These are phyloP conservation scores for Spergularia marina DNA, from an alignment of 148 eudicot species.

Conservation along the genomic window DNA sequence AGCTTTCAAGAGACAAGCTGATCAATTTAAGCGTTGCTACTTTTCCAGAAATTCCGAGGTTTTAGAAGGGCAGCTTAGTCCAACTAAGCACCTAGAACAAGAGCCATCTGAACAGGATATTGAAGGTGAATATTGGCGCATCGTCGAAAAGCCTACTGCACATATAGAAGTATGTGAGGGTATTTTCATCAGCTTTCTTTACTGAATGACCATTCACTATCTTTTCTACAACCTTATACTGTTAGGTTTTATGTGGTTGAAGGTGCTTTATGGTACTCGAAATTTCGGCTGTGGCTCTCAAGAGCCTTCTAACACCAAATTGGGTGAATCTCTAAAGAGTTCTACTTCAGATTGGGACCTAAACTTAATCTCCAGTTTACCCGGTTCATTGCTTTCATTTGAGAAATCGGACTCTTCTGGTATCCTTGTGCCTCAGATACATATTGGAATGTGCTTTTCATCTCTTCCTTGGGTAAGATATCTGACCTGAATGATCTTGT, in stretches of 20 bases:
- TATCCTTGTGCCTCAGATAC: constrained; percentile 47
- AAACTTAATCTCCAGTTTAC: constrained; percentile 47
- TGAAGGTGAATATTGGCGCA: constrained; percentile 85
- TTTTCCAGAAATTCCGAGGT: constrained; percentile 36
- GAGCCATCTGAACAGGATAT: constrained; percentile 46
- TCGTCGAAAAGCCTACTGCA: constrained; percentile 61
- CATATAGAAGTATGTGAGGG: constrained; percentile 61
- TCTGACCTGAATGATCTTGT: constrained; percentile 8
- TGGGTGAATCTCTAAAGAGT: constrained; percentile 32
- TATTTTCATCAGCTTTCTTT: constrained; percentile 1
- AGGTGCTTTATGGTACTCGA: constrained; percentile 62
- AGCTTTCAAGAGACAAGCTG: constrained; percentile 62
- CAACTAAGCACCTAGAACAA: constrained; percentile 14
- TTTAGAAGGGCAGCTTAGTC: constrained; percentile 21
- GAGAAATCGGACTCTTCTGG: constrained; percentile 42
- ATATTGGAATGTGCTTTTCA: constrained; percentile 88
- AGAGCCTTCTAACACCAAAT: constrained; percentile 18
- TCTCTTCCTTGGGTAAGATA: constrained; percentile 77
- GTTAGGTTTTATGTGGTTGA: constrained; percentile 21
- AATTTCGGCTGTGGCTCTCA: constrained; percentile 38
- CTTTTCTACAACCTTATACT: constrained; percentile 7
- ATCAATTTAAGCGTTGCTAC: constrained; percentile 52
- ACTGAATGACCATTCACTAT: constrained; percentile 2
- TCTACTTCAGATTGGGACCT: constrained; percentile 64
- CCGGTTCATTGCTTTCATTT: constrained; percentile 72